Base-by-base conservation (phyloP, 306 rosid genomes). In the Begonia peltatifolia region DNA sequence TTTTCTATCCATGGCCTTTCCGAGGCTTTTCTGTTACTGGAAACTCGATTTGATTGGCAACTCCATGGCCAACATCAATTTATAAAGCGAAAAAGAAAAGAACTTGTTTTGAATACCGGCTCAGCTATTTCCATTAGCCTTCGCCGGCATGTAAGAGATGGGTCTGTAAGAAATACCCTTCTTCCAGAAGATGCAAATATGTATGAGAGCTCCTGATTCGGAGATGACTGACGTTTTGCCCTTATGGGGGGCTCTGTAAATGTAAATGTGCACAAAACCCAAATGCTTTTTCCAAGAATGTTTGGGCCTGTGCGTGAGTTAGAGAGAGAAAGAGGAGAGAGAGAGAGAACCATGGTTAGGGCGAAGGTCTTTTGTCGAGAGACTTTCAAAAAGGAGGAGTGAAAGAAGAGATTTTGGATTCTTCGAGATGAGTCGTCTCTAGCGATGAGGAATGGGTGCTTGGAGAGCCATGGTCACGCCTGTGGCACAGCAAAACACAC, bases 401-500 rank as follows among this genome's bases (percentile, higher is more conserved):
- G 23, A 20, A 20, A 3, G 23, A 20, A 20, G 23, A 20, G 23
- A 11, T 12, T 43, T 64, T 35, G 69, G 82, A 52, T 44, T 69
- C 77, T 67, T 74, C 67, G 64, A 74, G 79, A 78, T 67, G 71
- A 30, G 9, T 5, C 38, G 38, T 66, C 53, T 76, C 85, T 89
- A 89, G 68, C 85, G 95, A 74, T 82, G 94, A 42, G 90, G 83
- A 69, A 89, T 80, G 14, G 90, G 95, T 60, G 95, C 75, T 63
- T 76, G 95, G 51, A 74, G 79, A 59, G 90, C 69, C 95, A 80
- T 73, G 60, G 74, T 90, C 70, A 90, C 92, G 97, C 97, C 97
- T 90, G 97, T 57, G 94, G 95, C 83, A 90, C 87, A 83, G 95
- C 95, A 76, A 90, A 90, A 73, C 95, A 90, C 80, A 90, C 97